A percentile compares a stretch with the other conserved stretches of the same genome.
These are phyloP conservation scores for Conringia planisiliqua DNA, from an alignment of 345 rosid species.

Conservation along the genomic window DNA sequence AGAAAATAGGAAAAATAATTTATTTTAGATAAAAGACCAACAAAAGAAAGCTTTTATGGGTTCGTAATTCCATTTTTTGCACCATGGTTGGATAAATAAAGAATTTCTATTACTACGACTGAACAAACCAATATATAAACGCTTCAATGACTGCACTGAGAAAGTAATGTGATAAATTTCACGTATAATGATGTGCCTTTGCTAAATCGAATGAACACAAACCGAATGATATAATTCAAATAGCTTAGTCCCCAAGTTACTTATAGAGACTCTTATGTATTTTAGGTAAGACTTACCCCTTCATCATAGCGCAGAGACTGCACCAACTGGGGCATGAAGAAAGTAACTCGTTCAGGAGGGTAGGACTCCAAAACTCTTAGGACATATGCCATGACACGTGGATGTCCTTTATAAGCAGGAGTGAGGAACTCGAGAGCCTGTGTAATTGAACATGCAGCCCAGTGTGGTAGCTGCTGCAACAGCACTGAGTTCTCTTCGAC, in stretches of 20 bases:
- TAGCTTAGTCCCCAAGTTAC: not conserved
- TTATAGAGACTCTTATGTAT: not conserved
- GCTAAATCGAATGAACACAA: conserved; percentile 8
- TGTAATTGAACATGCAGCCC: conserved; percentile 98
- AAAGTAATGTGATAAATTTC: not conserved
- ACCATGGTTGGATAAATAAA: not conserved
- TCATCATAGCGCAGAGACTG: conserved; percentile 93
- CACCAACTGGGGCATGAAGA: conserved; percentile 99
- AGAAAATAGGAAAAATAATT: not conserved
- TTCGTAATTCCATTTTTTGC: not conserved
- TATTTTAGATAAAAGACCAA: not conserved
- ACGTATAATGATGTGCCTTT: not conserved
- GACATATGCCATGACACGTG: conserved; percentile 99
- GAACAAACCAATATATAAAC: not conserved
- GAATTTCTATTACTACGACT: not conserved
- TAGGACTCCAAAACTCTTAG: conserved; percentile 96
- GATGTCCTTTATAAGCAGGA: conserved; percentile 95
- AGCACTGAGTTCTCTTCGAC: conserved; percentile 92
- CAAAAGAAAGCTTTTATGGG: not conserved
- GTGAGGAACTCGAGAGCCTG: conserved; percentile 95
- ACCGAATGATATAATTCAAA: not conserved
- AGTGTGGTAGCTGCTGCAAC: conserved; percentile 97
- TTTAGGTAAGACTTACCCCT: conserved; percentile 47
- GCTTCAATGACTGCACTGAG: not conserved
- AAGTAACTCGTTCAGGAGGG: conserved; percentile 95